Evolutionary conservation across 441 rosid genomes (phyloP).

Genomic region (Biscutella laevigata): DNA sequence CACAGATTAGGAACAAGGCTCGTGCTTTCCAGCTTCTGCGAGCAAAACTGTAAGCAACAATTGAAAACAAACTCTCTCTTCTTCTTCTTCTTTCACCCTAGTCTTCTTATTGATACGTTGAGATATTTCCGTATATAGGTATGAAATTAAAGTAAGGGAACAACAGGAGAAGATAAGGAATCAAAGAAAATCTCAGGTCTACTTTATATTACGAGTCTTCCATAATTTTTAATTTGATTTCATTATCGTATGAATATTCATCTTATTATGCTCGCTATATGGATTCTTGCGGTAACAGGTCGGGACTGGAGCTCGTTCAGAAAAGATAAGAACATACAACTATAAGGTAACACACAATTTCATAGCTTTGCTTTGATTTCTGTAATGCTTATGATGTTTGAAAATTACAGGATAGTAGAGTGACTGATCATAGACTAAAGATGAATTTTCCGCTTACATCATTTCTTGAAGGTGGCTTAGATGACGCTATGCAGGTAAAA

Average conservation of each 20-base stretch:
- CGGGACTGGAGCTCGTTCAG: conserved; percentile 91
- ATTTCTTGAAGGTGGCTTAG: conserved; percentile 72
- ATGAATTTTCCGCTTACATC: conserved; percentile 73
- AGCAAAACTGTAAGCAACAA: conserved; percentile 66
- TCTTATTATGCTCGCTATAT: conserved; percentile 3
- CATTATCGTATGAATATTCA: not conserved
- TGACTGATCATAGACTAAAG: conserved; percentile 90
- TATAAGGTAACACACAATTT: conserved; percentile 49
- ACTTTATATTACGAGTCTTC: not conserved
- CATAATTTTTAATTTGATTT: not conserved
- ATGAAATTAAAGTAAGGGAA: conserved; percentile 85
- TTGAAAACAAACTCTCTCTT: not conserved
- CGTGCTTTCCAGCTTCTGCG: conserved; percentile 86
- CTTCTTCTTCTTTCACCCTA: conserved; percentile 1
- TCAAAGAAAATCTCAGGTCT: conserved; percentile 68
- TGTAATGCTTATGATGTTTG: conserved; percentile 10
- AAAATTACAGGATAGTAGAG: conserved; percentile 69
- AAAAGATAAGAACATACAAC: conserved; percentile 86
- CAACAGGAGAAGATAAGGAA: conserved; percentile 72
- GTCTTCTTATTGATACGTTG: conserved; percentile 14
- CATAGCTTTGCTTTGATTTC: not conserved
- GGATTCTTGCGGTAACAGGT: conserved; percentile 39
- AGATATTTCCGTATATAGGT: conserved; percentile 40
- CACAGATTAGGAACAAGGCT: conserved; percentile 61
- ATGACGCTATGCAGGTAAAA: conserved; percentile 83